Conservation (phyloP, 192 early-diverging fungal genomes). For the Podila epicladia region DNA sequence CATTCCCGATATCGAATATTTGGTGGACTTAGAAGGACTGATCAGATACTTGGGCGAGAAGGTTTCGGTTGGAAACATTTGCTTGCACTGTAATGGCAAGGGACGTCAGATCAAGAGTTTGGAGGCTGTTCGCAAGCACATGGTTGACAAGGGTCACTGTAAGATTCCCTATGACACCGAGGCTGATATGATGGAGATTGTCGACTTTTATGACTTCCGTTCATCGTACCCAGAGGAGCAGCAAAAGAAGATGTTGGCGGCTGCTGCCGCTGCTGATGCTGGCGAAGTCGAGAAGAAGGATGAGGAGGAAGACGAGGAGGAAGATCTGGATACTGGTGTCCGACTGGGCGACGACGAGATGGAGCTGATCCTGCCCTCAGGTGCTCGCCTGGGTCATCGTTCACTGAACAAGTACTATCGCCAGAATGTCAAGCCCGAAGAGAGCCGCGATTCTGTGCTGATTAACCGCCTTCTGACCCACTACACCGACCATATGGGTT, state of each 20-base stretch:
- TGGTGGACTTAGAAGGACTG: slow-evolving; percentile 89
- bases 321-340: slow-evolving; percentile 45
- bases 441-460: slow-evolving; percentile 78
- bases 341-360: slow-evolving; percentile 81
- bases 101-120: slow-evolving; percentile 83
- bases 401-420: slow-evolving; percentile 84
- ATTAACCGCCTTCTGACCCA: slow-evolving; percentile 82
- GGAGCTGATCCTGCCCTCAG: slow-evolving; percentile 89
- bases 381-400: slow-evolving; percentile 84
- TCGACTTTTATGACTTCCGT: slow-evolving; percentile 96
- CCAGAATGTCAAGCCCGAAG: slow-evolving; percentile 77
- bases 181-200: slow-evolving; percentile 89
- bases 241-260: slow-evolving; percentile 55
- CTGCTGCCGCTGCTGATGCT: slow-evolving; percentile 44
- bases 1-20: slow-evolving; percentile 95
- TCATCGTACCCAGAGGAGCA: slow-evolving; percentile 80
- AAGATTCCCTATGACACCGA: slow-evolving; percentile 97
- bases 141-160: slow-evolving; percentile 96
- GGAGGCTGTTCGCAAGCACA: slow-evolving; percentile 95
- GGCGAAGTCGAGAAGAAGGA: slow-evolving; percentile 59
- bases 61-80: slow-evolving; percentile 93
- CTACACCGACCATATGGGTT: slow-evolving; percentile 65
- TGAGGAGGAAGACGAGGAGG: slow-evolving; percentile 54
- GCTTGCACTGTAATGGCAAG: slow-evolving; percentile 94
- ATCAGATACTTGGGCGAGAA: slow-evolving; percentile 95